Conservation (phyloP, 768 basidiomycete species). For the Serendipita sp. region DNA sequence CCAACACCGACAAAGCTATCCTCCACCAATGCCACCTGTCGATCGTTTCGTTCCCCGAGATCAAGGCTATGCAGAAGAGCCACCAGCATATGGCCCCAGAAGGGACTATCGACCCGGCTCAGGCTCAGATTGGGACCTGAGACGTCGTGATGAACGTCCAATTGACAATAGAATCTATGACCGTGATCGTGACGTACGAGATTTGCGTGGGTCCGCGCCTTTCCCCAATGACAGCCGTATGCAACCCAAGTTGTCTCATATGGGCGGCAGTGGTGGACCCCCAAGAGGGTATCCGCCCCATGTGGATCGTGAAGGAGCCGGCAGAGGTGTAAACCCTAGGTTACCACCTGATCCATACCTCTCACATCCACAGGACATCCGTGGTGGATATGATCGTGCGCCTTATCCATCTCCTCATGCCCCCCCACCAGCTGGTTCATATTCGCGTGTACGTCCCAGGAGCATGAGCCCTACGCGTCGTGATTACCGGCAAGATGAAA, state of each 20-base stretch:
- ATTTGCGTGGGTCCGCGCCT: background rate
- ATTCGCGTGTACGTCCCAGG: background rate
- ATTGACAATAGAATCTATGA: conserved; percentile 1
- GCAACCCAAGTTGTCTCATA: background rate
- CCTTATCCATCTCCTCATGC: background rate
- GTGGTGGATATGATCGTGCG: background rate
- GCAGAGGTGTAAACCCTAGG: background rate
- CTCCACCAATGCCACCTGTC: background rate
- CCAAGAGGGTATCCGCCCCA: background rate
- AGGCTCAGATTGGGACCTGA: background rate
- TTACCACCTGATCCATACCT: background rate
- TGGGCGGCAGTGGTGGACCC: background rate
- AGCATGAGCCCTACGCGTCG: background rate
- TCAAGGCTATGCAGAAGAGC: background rate
- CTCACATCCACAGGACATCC: background rate
- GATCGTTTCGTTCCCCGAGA: background rate
- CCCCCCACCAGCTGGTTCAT: background rate
- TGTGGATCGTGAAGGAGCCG: background rate
- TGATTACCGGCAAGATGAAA: background rate
- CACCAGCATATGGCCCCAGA: background rate
- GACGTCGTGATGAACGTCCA: background rate
- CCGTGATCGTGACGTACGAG: background rate
- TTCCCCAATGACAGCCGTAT: no score
- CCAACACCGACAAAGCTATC: background rate
- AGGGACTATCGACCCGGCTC: background rate